These are phyloP conservation scores for Tephrocybe sp. DNA, from an alignment of 768 basidiomycete genomes.

Conservation along the genomic window DNA sequence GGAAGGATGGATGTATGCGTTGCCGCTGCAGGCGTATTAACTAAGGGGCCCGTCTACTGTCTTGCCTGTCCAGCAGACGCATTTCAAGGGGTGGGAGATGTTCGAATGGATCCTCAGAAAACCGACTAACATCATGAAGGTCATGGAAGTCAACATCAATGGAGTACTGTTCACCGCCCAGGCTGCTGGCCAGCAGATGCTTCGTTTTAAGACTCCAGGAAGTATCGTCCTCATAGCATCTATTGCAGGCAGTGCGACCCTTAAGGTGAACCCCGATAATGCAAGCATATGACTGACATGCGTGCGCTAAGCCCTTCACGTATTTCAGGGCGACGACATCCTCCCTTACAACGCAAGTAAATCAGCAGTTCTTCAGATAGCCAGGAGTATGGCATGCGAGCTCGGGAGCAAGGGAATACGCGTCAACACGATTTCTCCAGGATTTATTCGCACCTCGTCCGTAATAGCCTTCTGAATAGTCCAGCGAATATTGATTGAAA, in stretches of 20 bases:
- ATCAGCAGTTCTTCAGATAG: slow-evolving; percentile 78
- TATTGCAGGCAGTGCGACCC: slow-evolving; percentile 48
- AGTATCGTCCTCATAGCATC: slow-evolving; percentile 67
- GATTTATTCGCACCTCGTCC: slow-evolving; percentile 68
- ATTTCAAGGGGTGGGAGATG: too few species aligned
- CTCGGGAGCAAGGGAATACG: slow-evolving; percentile 62
- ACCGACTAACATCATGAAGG: too few species aligned
- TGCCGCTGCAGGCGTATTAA: slow-evolving; percentile 80
- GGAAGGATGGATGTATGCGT: slow-evolving; percentile 72
- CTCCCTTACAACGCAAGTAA: slow-evolving; percentile 84
- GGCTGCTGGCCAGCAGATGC: slow-evolving; percentile 64
- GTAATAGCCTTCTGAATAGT: slow-evolving; percentile 9
- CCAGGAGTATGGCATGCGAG: slow-evolving; percentile 78
- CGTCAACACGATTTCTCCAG: slow-evolving; percentile 76
- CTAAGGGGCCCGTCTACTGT: too few species aligned
- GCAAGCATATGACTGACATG: neutral
- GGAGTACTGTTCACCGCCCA: slow-evolving; percentile 65
- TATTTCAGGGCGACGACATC: neutral
- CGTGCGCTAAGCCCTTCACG: neutral
- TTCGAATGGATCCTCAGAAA: too few species aligned
- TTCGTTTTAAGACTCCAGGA: slow-evolving; percentile 46
- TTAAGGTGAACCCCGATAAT: slow-evolving; percentile 1
- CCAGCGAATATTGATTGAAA: neutral
- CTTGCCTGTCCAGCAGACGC: too few species aligned
- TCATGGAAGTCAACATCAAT: slow-evolving; percentile 66